phyloP scores from a whole-genome alignment of 225 moss, liverwort and hornwort species.

The Rhytidiadelphus loreus region DNA sequence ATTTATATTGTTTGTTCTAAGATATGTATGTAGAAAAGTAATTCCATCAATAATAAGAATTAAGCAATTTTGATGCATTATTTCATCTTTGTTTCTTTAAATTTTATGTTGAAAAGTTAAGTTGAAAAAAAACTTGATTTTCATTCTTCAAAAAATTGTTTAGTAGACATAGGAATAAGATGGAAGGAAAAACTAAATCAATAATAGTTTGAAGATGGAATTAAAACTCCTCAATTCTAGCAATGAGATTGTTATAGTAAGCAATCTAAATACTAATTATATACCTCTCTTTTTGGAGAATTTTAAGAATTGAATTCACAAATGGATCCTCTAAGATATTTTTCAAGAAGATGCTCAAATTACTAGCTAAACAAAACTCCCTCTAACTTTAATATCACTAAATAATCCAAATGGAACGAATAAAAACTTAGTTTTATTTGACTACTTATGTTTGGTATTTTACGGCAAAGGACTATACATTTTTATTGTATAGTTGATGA shows the following conservation, averaged over 20 bases:
- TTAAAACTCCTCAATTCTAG: accelerated
- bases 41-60: not conserved
- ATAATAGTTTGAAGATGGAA: not conserved
- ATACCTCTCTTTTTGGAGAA: accelerated
- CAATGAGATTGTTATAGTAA: accelerated
- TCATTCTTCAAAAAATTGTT: no score
- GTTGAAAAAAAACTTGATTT: not conserved
- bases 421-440: not conserved
- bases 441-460: not conserved
- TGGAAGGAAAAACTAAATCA: not conserved
- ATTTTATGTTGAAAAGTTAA: not conserved
- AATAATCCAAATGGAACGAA: not conserved
- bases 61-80: not conserved
- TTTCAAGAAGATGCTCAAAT: not conserved
- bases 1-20: not conserved
- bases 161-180: not conserved
- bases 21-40: not conserved
- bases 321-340: not conserved
- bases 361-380: not conserved
- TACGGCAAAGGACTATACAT: not conserved
- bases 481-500: not conserved
- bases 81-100: not conserved
- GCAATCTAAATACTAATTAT: not conserved
- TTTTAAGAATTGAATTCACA: not conserved
- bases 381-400: not conserved